A percentile compares a stretch with the other conserved stretches of the same genome.
Conservation (phyloP, 495 filamentous ascomycete species). For the Penicillium steckii region DNA sequence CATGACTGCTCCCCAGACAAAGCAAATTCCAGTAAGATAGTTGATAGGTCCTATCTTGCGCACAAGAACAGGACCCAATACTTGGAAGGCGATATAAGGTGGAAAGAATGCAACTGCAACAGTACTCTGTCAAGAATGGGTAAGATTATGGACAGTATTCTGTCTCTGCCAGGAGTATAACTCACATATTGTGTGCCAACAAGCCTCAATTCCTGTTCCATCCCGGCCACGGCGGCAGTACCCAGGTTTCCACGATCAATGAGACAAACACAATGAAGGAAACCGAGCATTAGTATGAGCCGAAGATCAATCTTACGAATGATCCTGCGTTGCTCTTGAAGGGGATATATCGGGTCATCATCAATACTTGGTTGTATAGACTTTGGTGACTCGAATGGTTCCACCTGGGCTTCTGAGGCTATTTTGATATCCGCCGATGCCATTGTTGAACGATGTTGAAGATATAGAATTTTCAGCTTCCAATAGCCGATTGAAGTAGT, state of each 20-base stretch:
- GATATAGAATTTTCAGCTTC: too few relatives aligned
- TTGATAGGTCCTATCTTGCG: constrained; percentile 18
- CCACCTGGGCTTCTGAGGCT: constrained; percentile 1
- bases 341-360: constrained; percentile 11
- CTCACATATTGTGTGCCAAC: constrained; percentile 20
- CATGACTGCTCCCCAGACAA: constrained; percentile 45
- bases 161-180: too few relatives aligned
- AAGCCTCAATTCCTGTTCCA: constrained; percentile 16
- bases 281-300: constrained; percentile 18
- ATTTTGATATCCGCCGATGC: not conserved
- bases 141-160: too few relatives aligned
- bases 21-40: constrained; percentile 15
- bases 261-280: constrained; percentile 16
- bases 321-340: constrained; percentile 17
- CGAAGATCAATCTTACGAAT: constrained; percentile 17
- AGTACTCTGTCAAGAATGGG: constrained; percentile 5
- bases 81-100: constrained; percentile 19
- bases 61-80: constrained; percentile 17
- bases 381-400: constrained; percentile 5
- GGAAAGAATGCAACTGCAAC: constrained; percentile 25
- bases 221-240: constrained; percentile 15
- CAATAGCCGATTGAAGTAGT: too few relatives aligned
- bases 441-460: not conserved
- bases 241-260: constrained; percentile 20
- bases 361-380: constrained; percentile 3